Evolutionary conservation across 164 flowering plant genomes (phyloP).

Genomic region (Nelumbo lutea): DNA sequence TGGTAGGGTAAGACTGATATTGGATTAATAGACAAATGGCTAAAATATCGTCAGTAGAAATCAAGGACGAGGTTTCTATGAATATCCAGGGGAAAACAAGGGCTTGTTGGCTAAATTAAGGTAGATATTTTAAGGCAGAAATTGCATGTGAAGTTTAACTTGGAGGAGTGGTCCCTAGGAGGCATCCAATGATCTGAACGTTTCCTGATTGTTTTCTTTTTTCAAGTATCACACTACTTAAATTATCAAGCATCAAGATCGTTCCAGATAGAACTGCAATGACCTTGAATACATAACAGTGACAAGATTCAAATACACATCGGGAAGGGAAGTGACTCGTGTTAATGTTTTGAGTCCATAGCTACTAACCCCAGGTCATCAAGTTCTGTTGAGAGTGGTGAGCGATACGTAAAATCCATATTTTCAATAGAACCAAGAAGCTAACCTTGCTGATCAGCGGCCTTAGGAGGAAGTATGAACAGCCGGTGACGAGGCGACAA

Average conservation of each 20-base stretch:
- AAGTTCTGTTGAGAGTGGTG: not conserved
- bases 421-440: not conserved
- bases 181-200: not conserved
- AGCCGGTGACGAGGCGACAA: conserved; percentile 9
- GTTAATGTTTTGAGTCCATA: too few relatives aligned
- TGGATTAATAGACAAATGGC: too few relatives aligned
- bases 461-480: conserved; percentile 14
- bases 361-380: not conserved
- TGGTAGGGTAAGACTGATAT: too few relatives aligned
- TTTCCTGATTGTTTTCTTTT: not conserved
- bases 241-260: not conserved
- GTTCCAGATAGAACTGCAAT: not conserved
- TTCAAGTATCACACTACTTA: not conserved
- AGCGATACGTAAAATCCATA: too few relatives aligned
- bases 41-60: too few relatives aligned
- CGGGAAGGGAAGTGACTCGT: not conserved
- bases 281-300: not conserved
- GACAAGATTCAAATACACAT: not conserved
- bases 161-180: too few relatives aligned
- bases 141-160: too few relatives aligned
- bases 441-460: conserved; percentile 23
- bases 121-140: too few relatives aligned
- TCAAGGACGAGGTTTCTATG: too few relatives aligned
- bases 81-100: too few relatives aligned
- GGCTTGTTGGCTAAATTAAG: too few relatives aligned